phyloP scores from a whole-genome alignment of 352 stramenopile genomes.

The Pythium phragmitis region DNA sequence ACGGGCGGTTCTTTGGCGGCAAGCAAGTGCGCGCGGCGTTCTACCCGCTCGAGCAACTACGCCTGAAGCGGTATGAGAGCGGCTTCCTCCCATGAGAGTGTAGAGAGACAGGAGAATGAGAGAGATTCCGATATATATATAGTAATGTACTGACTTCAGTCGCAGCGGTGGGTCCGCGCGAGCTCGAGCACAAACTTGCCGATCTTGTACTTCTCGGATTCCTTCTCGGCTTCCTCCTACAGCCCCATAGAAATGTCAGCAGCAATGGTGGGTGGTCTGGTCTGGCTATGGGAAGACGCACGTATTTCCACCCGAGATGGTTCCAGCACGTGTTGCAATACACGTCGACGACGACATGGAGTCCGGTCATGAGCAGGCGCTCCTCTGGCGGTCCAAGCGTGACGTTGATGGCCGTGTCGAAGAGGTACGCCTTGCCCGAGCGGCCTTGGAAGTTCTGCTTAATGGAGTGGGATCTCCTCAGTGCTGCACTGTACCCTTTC shows the following conservation, averaged over 20 bases:
- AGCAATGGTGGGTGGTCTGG: too few relatives aligned
- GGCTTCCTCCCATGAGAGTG: slow-evolving; percentile 30
- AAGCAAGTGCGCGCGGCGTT: slow-evolving; percentile 71
- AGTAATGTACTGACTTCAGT: slow-evolving; percentile 5
- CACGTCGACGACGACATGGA: slow-evolving; percentile 94
- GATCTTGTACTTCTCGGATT: slow-evolving; percentile 96
- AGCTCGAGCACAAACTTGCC: slow-evolving; percentile 97
- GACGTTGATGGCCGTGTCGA: slow-evolving; percentile 93
- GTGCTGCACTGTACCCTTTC: background rate
- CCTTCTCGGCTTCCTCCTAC: slow-evolving; percentile 90
- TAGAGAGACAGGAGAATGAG: background rate
- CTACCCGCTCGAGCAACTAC: slow-evolving; percentile 50
- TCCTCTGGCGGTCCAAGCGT: slow-evolving; percentile 85
- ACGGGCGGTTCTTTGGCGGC: slow-evolving; percentile 75
- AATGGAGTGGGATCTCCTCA: background rate
- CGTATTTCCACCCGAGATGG: slow-evolving; percentile 94
- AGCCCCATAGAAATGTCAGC: background rate
- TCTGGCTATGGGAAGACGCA: slow-evolving; percentile 21
- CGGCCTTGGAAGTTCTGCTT: slow-evolving; percentile 74
- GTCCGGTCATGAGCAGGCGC: slow-evolving; percentile 91
- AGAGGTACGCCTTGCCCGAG: slow-evolving; percentile 91
- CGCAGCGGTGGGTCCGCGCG: slow-evolving; percentile 74
- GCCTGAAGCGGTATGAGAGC: slow-evolving; percentile 46
- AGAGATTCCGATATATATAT: slow-evolving; percentile 5
- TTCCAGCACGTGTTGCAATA: slow-evolving; percentile 92